Evolutionary conservation across 352 stramenopile species (phyloP).

Genomic region (Phytophthora ramorum): DNA sequence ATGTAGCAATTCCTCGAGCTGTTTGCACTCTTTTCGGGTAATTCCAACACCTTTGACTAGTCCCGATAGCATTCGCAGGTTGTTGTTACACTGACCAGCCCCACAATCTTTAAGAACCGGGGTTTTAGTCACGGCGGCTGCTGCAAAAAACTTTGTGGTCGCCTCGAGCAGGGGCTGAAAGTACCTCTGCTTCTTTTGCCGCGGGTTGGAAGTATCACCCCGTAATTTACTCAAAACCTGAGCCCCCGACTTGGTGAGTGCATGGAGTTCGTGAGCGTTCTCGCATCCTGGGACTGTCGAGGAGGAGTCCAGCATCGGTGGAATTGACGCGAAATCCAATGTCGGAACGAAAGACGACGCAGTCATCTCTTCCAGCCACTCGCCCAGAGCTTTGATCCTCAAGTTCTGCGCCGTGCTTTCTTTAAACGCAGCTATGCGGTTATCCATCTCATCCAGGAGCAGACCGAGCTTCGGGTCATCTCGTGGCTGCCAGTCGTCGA

Average conservation of each 20-base stretch:
- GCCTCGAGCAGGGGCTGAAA: slow-evolving; percentile 22
- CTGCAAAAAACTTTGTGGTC: slow-evolving; percentile 11
- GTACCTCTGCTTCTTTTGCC: slow-evolving; percentile 10
- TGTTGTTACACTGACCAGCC: neutral
- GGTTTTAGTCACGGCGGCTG: neutral
- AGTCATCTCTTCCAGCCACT: slow-evolving; percentile 20
- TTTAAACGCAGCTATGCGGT: slow-evolving; percentile 6
- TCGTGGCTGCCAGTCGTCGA: slow-evolving; percentile 21
- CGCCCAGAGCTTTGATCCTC: neutral
- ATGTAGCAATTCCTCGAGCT: slow-evolving; percentile 23
- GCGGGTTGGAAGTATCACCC: neutral
- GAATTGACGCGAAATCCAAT: slow-evolving; percentile 20
- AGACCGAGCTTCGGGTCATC: slow-evolving; percentile 13
- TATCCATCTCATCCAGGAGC: slow-evolving; percentile 25
- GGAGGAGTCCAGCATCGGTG: slow-evolving; percentile 6
- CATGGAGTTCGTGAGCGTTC: neutral
- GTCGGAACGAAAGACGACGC: slow-evolving; percentile 15
- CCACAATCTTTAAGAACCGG: neutral
- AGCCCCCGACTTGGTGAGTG: neutral
- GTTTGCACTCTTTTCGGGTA: slow-evolving; percentile 14
- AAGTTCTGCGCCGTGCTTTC: slow-evolving; percentile 10
- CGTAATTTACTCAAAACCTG: neutral
- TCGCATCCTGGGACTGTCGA: neutral
- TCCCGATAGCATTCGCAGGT: neutral
- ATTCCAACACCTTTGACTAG: neutral